A percentile compares a stretch with the other conserved stretches of the same genome.
Conservation (phyloP, 1,284 basidiomycete genomes). For the Cutaneotrichosporon cutaneum region DNA sequence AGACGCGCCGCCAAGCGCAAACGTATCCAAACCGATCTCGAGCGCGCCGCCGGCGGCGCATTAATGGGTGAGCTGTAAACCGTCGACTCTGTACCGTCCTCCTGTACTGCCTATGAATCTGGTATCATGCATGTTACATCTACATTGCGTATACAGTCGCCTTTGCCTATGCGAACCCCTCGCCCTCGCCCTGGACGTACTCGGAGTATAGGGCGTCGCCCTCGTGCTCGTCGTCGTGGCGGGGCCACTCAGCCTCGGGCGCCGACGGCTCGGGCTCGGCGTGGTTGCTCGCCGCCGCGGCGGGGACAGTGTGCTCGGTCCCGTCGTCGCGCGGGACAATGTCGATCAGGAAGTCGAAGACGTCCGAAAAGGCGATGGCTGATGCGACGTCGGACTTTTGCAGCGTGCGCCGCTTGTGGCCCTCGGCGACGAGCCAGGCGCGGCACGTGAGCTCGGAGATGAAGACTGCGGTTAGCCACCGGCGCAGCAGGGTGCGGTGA, state of each 20-base stretch:
- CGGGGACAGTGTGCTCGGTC: neutral
- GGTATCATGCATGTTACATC: neutral
- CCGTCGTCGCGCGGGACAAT: slow-evolving; percentile 70
- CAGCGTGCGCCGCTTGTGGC: slow-evolving; percentile 85
- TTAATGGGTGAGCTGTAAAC: neutral
- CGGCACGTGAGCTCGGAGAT: slow-evolving; percentile 90
- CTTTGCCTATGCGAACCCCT: slow-evolving; percentile 21
- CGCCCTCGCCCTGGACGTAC: slow-evolving; percentile 26
- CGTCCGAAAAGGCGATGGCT: slow-evolving; percentile 82
- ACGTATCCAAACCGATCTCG: slow-evolving; percentile 38
- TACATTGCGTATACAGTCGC: neutral
- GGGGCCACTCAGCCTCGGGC: no score
- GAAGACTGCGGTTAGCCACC: slow-evolving; percentile 64
- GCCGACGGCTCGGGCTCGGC: neutral
- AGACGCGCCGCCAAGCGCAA: slow-evolving; percentile 25
- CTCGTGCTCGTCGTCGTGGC: slow-evolving; percentile 16
- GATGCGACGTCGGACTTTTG: slow-evolving; percentile 87
- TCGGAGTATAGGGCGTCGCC: slow-evolving; percentile 25
- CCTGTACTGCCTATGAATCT: neutral
- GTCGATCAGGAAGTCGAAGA: slow-evolving; percentile 75
- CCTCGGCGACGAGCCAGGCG: slow-evolving; percentile 89
- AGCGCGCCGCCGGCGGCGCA: slow-evolving; percentile 37
- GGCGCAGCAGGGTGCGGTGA: neutral
- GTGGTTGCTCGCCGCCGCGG: slow-evolving; percentile 1
- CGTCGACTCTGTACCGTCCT: neutral